Conservation (phyloP, 2,329 filamentous ascomycete genomes). For the Aureobasidium zeae region DNA sequence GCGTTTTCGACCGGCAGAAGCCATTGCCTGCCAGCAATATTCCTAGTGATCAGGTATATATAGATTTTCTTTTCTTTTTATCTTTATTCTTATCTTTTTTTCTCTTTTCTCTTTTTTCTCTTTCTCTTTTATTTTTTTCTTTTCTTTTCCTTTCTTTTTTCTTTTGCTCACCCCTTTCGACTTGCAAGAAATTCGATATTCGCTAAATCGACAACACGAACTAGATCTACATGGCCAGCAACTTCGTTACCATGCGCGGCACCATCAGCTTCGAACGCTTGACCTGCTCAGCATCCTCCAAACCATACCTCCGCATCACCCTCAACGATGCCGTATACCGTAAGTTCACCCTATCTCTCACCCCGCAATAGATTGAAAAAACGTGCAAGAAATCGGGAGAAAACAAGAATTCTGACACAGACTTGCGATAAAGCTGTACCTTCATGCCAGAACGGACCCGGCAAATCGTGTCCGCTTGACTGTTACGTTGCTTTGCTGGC, state of each 20-base stretch:
- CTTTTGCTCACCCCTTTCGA: too few species aligned
- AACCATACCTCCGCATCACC: constrained; percentile 46
- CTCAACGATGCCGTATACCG: constrained; percentile 56
- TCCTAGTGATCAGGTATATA: constrained; percentile 28
- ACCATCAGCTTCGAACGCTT: constrained; percentile 57
- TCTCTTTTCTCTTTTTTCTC: too few species aligned
- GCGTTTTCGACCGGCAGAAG: constrained; percentile 51
- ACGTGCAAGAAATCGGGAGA: too few species aligned
- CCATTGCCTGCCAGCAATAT: constrained; percentile 41
- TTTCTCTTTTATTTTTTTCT: too few species aligned
- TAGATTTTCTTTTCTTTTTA: not conserved
- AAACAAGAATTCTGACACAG: constrained; percentile 35
- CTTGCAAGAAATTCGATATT: too few species aligned
- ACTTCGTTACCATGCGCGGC: constrained; percentile 54
- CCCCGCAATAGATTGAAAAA: too few species aligned
- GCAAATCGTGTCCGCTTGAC: constrained; percentile 37
- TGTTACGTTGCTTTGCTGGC: constrained; percentile 35
- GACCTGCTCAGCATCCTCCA: constrained; percentile 43
- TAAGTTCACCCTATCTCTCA: not conserved
- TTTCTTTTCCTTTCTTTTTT: too few species aligned
- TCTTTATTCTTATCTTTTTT: too few species aligned
- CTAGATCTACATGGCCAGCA: constrained; percentile 47
- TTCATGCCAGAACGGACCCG: constrained; percentile 42
- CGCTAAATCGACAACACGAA: too few species aligned
- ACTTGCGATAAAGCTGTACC: constrained; percentile 33